These are phyloP conservation scores for Ceraceosorus guamensis DNA, from an alignment of 1,284 basidiomycete species.

Conservation along the genomic window DNA sequence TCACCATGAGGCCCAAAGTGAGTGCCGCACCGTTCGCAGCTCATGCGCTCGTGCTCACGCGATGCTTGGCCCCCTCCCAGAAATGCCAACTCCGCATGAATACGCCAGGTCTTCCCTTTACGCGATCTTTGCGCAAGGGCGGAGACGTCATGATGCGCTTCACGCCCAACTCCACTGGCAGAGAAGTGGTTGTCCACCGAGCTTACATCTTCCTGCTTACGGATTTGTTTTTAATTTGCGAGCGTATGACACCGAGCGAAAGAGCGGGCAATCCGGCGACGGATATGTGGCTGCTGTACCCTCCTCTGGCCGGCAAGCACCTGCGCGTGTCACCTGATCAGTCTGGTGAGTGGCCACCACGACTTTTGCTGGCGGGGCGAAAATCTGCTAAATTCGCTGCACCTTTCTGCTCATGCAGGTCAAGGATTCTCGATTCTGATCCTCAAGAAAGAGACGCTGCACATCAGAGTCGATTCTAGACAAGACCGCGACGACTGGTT, in stretches of 20 bases:
- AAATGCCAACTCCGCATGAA: slow-evolving; percentile 80
- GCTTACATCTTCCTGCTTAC: slow-evolving; percentile 85
- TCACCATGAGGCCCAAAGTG: slow-evolving; percentile 90
- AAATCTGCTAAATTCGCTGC: too few relatives aligned
- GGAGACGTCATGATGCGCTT: slow-evolving; percentile 70
- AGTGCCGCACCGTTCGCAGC: not conserved
- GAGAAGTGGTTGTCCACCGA: slow-evolving; percentile 60
- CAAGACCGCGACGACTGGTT: slow-evolving; percentile 63
- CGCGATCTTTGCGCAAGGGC: slow-evolving; percentile 69
- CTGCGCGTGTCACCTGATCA: slow-evolving; percentile 52
- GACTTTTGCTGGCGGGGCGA: too few relatives aligned
- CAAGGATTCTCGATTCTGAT: slow-evolving; percentile 77
- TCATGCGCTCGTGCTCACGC: too few relatives aligned
- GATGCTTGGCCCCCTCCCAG: not conserved
- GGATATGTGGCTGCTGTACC: slow-evolving; percentile 91
- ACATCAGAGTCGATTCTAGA: slow-evolving; percentile 61
- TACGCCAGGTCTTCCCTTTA: slow-evolving; percentile 70
- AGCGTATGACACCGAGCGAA: slow-evolving; percentile 36
- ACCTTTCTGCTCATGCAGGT: too few relatives aligned
- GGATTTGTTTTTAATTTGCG: slow-evolving; percentile 75
- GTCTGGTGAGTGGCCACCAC: too few relatives aligned
- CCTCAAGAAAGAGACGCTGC: slow-evolving; percentile 79
- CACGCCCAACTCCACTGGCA: slow-evolving; percentile 58
- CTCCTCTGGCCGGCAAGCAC: slow-evolving; percentile 90
- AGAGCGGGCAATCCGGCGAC: slow-evolving; percentile 36